These are phyloP conservation scores for Serendipita sp. DNA, from an alignment of 768 basidiomycete genomes.

Conservation along the genomic window DNA sequence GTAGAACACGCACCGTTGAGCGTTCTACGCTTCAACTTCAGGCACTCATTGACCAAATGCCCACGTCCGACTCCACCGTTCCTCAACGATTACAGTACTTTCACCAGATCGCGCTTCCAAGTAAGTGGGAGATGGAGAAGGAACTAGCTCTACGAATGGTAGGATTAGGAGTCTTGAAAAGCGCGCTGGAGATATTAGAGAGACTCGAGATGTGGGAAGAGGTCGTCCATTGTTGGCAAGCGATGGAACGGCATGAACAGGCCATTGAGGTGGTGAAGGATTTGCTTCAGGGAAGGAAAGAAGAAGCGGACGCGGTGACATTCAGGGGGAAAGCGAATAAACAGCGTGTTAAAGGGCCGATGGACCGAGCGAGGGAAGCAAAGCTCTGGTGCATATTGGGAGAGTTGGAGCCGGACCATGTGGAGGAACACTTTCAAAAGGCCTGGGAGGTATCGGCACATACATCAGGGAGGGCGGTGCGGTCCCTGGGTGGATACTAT, in stretches of 20 bases:
- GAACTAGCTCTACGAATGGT: slow-evolving; percentile 79
- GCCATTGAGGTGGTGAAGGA: slow-evolving; percentile 72
- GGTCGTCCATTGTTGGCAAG: slow-evolving; percentile 73
- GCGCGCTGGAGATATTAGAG: slow-evolving; percentile 87
- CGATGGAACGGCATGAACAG: slow-evolving; percentile 63
- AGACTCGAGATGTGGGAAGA: slow-evolving; percentile 98
- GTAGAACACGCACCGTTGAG: slow-evolving; percentile 83
- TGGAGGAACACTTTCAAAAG: slow-evolving; percentile 55
- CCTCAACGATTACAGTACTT: slow-evolving; percentile 66
- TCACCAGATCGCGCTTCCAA: slow-evolving; percentile 68
- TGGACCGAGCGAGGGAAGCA: slow-evolving; percentile 61
- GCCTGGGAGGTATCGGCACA: slow-evolving; percentile 74
- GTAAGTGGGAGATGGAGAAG: slow-evolving; percentile 84
- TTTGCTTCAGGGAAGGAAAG: slow-evolving; percentile 65
- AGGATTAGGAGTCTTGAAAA: slow-evolving; percentile 72
- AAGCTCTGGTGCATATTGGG: slow-evolving; percentile 94
- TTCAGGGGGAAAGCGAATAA: slow-evolving; percentile 41
- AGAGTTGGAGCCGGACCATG: slow-evolving; percentile 65
- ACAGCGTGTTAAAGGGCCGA: slow-evolving; percentile 24
- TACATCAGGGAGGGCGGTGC: slow-evolving; percentile 80
- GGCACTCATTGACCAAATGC: slow-evolving; percentile 94
- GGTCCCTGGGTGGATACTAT: slow-evolving; percentile 74
- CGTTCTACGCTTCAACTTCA: slow-evolving; percentile 85
- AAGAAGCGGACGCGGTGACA: slow-evolving; percentile 62
- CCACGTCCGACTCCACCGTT: slow-evolving; percentile 59